phyloP scores from a whole-genome alignment of 805 yeast genomes.

The Saccharomycopsis sp. region DNA sequence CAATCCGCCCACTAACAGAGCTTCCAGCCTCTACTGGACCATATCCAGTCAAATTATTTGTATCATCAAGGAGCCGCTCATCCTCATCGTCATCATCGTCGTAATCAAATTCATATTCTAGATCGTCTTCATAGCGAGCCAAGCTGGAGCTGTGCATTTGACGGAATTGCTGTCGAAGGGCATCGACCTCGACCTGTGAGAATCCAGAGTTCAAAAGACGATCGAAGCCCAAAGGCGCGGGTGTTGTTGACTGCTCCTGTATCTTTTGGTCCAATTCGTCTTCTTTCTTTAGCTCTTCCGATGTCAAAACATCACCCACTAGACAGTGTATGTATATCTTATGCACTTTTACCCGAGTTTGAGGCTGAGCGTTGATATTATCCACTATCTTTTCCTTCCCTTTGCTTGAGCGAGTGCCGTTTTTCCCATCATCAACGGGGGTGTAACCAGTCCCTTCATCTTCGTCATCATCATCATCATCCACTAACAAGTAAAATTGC shows the following conservation, averaged over 20 bases:
- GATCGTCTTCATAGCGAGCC: constrained; percentile 5
- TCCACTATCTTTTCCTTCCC: constrained; percentile 20
- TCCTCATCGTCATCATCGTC: constrained; percentile 23
- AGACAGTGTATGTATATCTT: constrained; percentile 58
- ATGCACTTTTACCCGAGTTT: constrained; percentile 12
- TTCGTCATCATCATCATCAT: constrained; percentile 16
- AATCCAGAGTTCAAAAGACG: constrained; percentile 79
- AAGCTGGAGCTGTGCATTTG: constrained; percentile 49
- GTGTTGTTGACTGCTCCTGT: constrained; percentile 46
- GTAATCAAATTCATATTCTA: constrained; percentile 19
- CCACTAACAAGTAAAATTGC: constrained; percentile 34
- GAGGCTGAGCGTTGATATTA: constrained; percentile 9
- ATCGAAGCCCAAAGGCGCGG: constrained; percentile 81
- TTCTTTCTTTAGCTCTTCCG: constrained; percentile 46
- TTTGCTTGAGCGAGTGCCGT: constrained; percentile 1
- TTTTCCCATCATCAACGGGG: constrained; percentile 7
- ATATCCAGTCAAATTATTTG: too few relatives aligned
- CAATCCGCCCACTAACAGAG: constrained; percentile 5
- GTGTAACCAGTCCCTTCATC: constrained; percentile 9
- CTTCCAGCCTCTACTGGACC: constrained; percentile 23
- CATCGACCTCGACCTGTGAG: constrained; percentile 65
- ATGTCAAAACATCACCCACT: constrained; percentile 51
- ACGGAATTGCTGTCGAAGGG: constrained; percentile 68
- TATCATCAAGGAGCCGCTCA: constrained; percentile 20
- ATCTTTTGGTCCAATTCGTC: constrained; percentile 42